Percentiles rank a stretch among this genome's conserved stretches.
Evolutionary conservation across 1,284 basidiomycete species (phyloP).

Genomic region (Clitocybe nebularis): DNA sequence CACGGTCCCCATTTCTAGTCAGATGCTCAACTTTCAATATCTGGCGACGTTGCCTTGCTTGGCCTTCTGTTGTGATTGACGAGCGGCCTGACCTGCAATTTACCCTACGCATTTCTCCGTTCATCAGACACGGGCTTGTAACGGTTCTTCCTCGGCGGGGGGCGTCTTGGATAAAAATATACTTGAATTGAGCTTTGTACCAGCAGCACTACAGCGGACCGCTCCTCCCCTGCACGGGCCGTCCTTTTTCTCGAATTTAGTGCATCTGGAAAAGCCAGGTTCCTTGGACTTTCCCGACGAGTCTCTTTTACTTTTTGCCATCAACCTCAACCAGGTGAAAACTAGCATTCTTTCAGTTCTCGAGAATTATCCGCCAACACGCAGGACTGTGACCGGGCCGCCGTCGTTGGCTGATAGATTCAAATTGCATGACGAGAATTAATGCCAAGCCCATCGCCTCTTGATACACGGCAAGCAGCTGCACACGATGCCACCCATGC

Average conservation of each 20-base stretch:
- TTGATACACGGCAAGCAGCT: conserved; percentile 1
- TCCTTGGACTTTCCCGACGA: not conserved
- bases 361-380: conserved; percentile 8
- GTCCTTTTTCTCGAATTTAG: not conserved
- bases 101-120: not conserved
- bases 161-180: not conserved
- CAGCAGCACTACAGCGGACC: too few species aligned
- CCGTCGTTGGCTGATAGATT: not conserved
- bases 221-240: not conserved
- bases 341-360: not conserved
- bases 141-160: not conserved
- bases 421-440: not conserved
- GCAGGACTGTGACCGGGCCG: conserved; percentile 8
- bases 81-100: not conserved
- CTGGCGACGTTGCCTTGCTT: not conserved
- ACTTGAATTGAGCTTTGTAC: not conserved
- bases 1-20: not conserved
- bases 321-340: not conserved
- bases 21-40: not conserved
- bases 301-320: not conserved
- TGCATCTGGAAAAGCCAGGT: too few species aligned
- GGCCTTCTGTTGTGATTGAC: not conserved
- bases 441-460: not conserved
- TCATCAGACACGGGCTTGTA: not conserved
- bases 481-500: not conserved